phyloP scores from a whole-genome alignment of 805 yeast genomes.

The Brettanomyces anomalus region DNA sequence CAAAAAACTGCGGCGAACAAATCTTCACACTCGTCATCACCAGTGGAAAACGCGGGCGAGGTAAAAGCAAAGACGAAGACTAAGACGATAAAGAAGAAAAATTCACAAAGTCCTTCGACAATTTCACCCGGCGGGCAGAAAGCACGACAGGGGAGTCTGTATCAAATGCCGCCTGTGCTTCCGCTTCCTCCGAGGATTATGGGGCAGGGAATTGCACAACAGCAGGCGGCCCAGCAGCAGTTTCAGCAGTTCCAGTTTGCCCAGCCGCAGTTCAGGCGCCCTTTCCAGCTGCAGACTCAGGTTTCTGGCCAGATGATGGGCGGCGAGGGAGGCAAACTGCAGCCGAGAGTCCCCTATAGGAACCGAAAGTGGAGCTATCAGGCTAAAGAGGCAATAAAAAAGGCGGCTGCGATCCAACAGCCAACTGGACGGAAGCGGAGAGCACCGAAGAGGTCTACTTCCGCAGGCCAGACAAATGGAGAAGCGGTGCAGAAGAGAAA shows the following conservation, averaged over 20 bases:
- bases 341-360: neutral
- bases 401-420: neutral
- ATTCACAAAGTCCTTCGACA: too few species aligned
- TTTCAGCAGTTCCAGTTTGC: slow-evolving; percentile 1
- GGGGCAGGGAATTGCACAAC: neutral
- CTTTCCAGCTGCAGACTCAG: slow-evolving; percentile 1
- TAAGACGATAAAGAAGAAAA: too few species aligned
- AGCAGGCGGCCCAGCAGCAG: neutral
- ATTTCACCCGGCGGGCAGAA: neutral
- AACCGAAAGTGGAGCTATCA: neutral
- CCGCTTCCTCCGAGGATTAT: slow-evolving; percentile 1
- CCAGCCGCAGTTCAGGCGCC: neutral
- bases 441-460: too few species aligned
- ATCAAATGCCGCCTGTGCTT: slow-evolving; percentile 2
- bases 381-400: neutral
- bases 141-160: neutral
- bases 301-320: neutral
- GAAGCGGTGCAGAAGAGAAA: too few species aligned
- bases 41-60: neutral
- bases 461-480: too few species aligned
- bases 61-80: neutral
- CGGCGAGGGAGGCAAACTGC: neutral
- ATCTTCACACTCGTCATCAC: slow-evolving; percentile 8
- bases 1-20: slow-evolving; percentile 8
- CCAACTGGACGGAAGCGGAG: neutral